These are phyloP conservation scores for Eimeria necatrix DNA, from an alignment of 169 alveolate species.

Conservation along the genomic window DNA sequence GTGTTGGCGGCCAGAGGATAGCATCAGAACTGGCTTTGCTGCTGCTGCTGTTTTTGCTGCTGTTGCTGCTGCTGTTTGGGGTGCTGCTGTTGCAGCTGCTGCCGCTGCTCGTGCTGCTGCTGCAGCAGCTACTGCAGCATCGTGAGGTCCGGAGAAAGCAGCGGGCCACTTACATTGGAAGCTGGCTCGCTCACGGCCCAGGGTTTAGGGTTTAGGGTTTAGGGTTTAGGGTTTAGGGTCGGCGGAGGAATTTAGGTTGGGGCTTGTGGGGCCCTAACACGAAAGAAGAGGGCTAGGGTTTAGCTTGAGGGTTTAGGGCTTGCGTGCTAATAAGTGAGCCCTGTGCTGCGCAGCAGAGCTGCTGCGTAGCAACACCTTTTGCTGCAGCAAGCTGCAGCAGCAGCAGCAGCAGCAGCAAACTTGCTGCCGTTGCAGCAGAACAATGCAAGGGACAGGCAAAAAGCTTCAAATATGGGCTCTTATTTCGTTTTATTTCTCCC, in stretches of 20 bases:
- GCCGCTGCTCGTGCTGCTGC: not conserved
- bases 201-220: conserved; percentile 48
- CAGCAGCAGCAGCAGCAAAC: conserved; percentile 40
- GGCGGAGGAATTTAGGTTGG: not conserved
- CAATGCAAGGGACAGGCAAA: not conserved
- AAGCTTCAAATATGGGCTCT: not conserved
- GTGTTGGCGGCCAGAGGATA: not conserved
- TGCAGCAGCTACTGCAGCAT: not conserved
- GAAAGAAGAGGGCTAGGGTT: not conserved
- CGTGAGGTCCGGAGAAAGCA: too few relatives aligned
- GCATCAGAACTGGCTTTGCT: not conserved
- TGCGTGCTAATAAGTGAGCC: too few relatives aligned
- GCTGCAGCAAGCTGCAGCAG: conserved; percentile 45
- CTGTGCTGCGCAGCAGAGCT: not conserved
- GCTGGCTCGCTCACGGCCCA: too few relatives aligned
- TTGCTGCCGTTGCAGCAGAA: not conserved
- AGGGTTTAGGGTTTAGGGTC: conserved; percentile 13
- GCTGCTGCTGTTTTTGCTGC: not conserved
- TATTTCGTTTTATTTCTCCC: not conserved
- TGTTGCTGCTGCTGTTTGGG: conserved; percentile 1
- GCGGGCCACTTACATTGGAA: too few relatives aligned
- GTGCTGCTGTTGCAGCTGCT: conserved; percentile 20
- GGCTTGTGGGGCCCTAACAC: too few relatives aligned
- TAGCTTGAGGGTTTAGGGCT: not conserved
- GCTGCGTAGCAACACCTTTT: not conserved